These are phyloP conservation scores for Tolypocladium tundrense DNA, from an alignment of 2,329 filamentous ascomycete species.

Conservation along the genomic window DNA sequence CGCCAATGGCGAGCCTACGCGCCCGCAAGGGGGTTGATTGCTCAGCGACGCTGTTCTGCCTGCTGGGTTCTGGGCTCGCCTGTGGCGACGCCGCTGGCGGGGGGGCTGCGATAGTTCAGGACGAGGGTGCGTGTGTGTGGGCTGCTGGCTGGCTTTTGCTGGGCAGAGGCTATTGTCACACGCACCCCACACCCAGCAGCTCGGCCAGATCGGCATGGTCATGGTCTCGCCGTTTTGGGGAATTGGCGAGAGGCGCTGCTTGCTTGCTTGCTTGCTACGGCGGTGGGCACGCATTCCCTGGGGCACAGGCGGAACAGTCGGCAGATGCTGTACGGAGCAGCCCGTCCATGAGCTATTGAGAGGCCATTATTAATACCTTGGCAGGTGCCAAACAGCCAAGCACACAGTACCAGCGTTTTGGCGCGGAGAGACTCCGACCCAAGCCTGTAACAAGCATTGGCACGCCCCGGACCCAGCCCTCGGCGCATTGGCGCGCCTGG, in stretches of 20 bases:
- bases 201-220: conserved; percentile 1
- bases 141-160: too few relatives aligned
- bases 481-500: not conserved
- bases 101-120: not conserved
- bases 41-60: not conserved
- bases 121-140: too few relatives aligned
- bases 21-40: not conserved
- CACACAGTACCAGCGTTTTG: not conserved
- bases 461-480: not conserved
- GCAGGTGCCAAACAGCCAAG: not conserved
- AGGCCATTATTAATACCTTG: not conserved
- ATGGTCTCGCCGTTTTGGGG: not conserved
- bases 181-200: not conserved
- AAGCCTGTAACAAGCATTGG: not conserved
- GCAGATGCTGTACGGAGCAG: not conserved
- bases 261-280: not conserved
- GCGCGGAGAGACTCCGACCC: not conserved
- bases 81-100: conserved; percentile 1
- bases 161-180: not conserved
- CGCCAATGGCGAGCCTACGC: not conserved
- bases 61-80: conserved; percentile 2
- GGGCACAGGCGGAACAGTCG: not conserved
- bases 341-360: not conserved
- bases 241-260: not conserved
- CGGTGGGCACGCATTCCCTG: not conserved